Base-by-base conservation (phyloP, 169 alveolate species). In the Plasmodium blacklocki region DNA sequence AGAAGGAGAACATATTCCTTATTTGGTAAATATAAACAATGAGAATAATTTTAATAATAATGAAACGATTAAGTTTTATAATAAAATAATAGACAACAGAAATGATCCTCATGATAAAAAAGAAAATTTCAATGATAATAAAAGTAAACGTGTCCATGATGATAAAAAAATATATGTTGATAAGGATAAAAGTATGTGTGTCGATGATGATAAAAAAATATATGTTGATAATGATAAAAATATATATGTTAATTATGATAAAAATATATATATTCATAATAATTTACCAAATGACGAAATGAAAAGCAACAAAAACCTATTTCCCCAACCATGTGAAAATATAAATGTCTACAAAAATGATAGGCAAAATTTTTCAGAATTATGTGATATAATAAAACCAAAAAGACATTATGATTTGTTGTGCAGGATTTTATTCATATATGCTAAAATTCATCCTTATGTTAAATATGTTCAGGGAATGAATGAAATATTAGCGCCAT, bases 391-490 rank as follows among this genome's bases (percentile, higher is more conserved):
- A 26, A 74, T 86, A 19, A 70, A 86, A 43, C 92, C 92, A 5
- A 70, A 32, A 72, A 88, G 83, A 18, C 91, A 88, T 47, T 74
- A 89, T 47, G 97, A 94, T 92, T 78, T 93, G 0, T 64, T 95
- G 14, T 89, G 94, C 29, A 59, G 97, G 43, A 94, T 96, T 15
- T 68, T 96, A 56, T 96, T 95, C 74, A 92, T 95, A 58, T 95
- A 93, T 85, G 96, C 97, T 15, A 92, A 87, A 60, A 85, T 94
- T 63, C 95, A 94, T 74, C 95, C 96, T 12, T 96, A 93, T 73
- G 93, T 94, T 52, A 89, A 89, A 45, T 96, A 96, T 85, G 97
- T 95, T n/a, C 95, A 96, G 70, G 98, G 98, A 21, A 96, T 96
- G 97, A 96, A 96, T 91, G 98, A 96, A 88, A 75, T 96, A 8